Evolutionary conservation across 2,329 filamentous ascomycete genomes (phyloP).

Genomic region (Drechmeria coniospora): DNA sequence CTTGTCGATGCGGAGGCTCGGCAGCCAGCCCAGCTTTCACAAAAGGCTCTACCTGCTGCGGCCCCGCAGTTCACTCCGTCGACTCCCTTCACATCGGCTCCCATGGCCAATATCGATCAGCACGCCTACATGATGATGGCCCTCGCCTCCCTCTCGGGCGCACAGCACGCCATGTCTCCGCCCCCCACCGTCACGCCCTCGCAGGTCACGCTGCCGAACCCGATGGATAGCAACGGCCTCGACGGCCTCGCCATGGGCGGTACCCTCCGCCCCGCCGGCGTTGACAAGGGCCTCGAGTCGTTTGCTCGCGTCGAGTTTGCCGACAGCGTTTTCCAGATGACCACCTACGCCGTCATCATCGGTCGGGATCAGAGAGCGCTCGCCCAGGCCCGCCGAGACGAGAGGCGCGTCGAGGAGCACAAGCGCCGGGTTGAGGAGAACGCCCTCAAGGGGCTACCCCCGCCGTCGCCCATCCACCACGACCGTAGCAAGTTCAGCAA

Average conservation of each 20-base stretch:
- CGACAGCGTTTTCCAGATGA: slow-evolving; percentile 68
- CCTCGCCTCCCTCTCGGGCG: slow-evolving; percentile 22
- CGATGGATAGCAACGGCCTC: slow-evolving; percentile 14
- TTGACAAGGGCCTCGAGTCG: slow-evolving; percentile 32
- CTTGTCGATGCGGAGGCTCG: slow-evolving; percentile 3
- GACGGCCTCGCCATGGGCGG: slow-evolving; percentile 14
- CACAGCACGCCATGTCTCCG: slow-evolving; percentile 21
- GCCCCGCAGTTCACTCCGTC: slow-evolving; percentile 15
- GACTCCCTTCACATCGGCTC: slow-evolving; percentile 17
- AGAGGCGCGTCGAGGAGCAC: slow-evolving; percentile 30
- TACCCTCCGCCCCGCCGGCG: slow-evolving; percentile 17
- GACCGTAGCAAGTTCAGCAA: slow-evolving; percentile 42
- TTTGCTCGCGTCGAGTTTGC: slow-evolving; percentile 52
- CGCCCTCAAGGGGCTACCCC: slow-evolving; percentile 30
- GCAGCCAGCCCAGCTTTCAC: slow-evolving; percentile 3
- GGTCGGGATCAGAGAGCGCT: slow-evolving; percentile 52
- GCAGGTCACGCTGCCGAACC: slow-evolving; percentile 27
- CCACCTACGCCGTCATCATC: slow-evolving; percentile 55
- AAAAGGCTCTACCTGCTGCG: slow-evolving; percentile 6
- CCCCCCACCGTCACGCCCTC: slow-evolving; percentile 29
- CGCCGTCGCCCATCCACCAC: slow-evolving; percentile 32
- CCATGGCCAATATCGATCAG: slow-evolving; percentile 18
- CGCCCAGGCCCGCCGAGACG: slow-evolving; percentile 36
- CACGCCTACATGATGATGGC: slow-evolving; percentile 31
- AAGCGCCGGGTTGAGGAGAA: slow-evolving; percentile 30